A percentile compares a stretch with the other conserved stretches of the same genome.
phyloP scores from a whole-genome alignment of 2,329 filamentous ascomycete species.

The Claviceps humidiphila region DNA sequence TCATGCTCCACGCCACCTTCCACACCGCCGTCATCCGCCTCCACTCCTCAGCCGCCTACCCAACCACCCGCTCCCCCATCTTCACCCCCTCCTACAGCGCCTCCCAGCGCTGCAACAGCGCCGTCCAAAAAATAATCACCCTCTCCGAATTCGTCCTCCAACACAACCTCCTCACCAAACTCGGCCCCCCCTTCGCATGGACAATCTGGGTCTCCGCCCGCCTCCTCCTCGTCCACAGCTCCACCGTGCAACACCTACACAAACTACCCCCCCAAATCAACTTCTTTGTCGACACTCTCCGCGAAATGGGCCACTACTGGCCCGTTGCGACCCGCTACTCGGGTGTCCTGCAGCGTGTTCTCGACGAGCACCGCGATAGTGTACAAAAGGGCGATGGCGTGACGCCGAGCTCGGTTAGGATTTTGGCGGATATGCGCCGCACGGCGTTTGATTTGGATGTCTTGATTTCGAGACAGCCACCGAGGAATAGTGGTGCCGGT shows the following conservation, averaged over 20 bases:
- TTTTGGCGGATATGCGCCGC: constrained; percentile 80
- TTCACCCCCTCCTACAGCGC: constrained; percentile 84
- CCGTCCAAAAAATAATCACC: constrained; percentile 70
- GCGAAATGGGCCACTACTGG: constrained; percentile 73
- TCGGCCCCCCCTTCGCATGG: constrained; percentile 85
- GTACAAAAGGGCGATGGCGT: constrained; percentile 61
- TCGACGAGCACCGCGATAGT: constrained; percentile 74
- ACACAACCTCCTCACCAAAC: constrained; percentile 60
- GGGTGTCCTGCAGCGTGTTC: constrained; percentile 63
- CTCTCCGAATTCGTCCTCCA: constrained; percentile 67
- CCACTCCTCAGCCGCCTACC: constrained; percentile 86
- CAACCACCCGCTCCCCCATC: constrained; percentile 74
- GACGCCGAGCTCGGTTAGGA: constrained; percentile 72
- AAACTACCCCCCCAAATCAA: constrained; percentile 67
- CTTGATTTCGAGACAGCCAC: constrained; percentile 69
- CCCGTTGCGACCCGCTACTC: constrained; percentile 75
- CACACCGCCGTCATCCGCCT: constrained; percentile 82
- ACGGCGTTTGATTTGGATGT: constrained; percentile 86
- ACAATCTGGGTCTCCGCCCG: constrained; percentile 85
- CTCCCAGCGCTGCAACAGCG: constrained; percentile 66
- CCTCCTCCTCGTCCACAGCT: constrained; percentile 76
- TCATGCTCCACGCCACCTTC: constrained; percentile 84
- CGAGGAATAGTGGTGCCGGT: constrained; percentile 22
- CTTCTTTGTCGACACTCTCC: constrained; percentile 70
- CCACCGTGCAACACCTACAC: constrained; percentile 59